Evolutionary conservation across 306 rosid species (phyloP).

Genomic region (Vigna mungo): DNA sequence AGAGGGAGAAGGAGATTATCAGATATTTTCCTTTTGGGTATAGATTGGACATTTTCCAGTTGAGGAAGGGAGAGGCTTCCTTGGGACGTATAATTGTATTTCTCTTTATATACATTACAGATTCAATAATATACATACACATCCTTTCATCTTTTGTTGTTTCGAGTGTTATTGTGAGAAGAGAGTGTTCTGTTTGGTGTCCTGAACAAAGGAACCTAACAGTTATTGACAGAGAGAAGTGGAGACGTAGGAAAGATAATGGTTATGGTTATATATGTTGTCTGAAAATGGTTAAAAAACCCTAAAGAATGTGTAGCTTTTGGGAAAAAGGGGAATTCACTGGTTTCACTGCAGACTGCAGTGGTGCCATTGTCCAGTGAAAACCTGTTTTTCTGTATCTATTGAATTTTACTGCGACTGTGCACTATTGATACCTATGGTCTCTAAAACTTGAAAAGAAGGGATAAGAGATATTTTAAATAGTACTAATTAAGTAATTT

Average conservation of each 20-base stretch:
- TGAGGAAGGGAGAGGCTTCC: too few species aligned
- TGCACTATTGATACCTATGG: background rate
- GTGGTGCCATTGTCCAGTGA: background rate
- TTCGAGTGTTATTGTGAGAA: too few species aligned
- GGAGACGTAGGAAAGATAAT: background rate
- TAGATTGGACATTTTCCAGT: too few species aligned
- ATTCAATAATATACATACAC: too few species aligned
- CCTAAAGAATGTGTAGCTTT: background rate
- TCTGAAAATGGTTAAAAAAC: background rate
- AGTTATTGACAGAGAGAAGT: background rate
- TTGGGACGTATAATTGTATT: too few species aligned
- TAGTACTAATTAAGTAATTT: background rate
- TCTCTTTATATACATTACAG: too few species aligned
- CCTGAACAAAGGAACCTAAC: too few species aligned
- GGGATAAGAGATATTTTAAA: conserved; percentile 6
- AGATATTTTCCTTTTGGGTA: too few species aligned
- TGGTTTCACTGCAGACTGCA: background rate
- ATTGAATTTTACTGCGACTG: background rate
- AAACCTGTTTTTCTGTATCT: background rate
- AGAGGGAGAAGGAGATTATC: too few species aligned
- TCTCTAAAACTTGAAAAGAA: background rate
- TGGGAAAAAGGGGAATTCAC: background rate
- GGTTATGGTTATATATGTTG: background rate
- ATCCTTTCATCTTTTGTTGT: too few species aligned
- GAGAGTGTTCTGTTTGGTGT: too few species aligned